Percentiles rank a stretch among this genome's conserved stretches.
Evolutionary conservation across 139 green algal species (phyloP).

Genomic region (Chlorella sp.): DNA sequence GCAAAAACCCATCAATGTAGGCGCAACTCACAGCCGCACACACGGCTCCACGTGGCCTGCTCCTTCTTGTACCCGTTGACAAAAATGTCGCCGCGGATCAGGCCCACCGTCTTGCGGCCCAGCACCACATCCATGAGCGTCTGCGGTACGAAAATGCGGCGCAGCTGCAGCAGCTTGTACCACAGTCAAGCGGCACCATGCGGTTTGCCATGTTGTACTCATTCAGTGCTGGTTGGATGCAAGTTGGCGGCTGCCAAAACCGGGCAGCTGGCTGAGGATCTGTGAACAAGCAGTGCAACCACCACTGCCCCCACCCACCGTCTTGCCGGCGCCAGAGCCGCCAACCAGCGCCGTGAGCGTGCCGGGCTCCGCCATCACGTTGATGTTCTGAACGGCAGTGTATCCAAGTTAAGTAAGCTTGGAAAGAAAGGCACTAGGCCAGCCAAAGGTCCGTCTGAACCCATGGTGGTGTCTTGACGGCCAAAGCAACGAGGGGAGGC

Average conservation of each 20-base stretch:
- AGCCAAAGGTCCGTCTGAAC: too few species aligned
- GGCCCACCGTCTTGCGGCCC: slow-evolving; percentile 80
- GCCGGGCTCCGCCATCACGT: slow-evolving; percentile 53
- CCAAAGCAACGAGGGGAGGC: too few species aligned
- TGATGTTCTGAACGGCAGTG: slow-evolving; percentile 51
- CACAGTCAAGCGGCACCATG: too few species aligned
- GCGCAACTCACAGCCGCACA: slow-evolving; percentile 50
- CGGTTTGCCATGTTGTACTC: too few species aligned
- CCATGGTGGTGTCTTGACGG: too few species aligned
- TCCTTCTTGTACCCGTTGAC: slow-evolving; percentile 70
- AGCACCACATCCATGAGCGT: slow-evolving; percentile 77
- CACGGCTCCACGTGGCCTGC: slow-evolving; percentile 69
- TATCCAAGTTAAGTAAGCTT: neutral
- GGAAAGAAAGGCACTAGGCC: too few species aligned
- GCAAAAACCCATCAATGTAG: too few species aligned
- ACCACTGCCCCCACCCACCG: too few species aligned
- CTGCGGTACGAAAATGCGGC: slow-evolving; percentile 49
- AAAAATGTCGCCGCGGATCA: slow-evolving; percentile 71
- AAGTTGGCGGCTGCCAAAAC: too few species aligned
- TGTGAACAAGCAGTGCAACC: too few species aligned
- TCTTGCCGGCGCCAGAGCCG: slow-evolving; percentile 35
- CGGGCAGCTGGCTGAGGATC: too few species aligned
- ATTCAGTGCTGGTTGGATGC: too few species aligned
- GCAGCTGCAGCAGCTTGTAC: neutral
- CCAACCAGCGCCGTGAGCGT: slow-evolving; percentile 76